Base-by-base conservation (phyloP, 1,284 basidiomycete genomes). In the Singerocomus inundabilis region DNA sequence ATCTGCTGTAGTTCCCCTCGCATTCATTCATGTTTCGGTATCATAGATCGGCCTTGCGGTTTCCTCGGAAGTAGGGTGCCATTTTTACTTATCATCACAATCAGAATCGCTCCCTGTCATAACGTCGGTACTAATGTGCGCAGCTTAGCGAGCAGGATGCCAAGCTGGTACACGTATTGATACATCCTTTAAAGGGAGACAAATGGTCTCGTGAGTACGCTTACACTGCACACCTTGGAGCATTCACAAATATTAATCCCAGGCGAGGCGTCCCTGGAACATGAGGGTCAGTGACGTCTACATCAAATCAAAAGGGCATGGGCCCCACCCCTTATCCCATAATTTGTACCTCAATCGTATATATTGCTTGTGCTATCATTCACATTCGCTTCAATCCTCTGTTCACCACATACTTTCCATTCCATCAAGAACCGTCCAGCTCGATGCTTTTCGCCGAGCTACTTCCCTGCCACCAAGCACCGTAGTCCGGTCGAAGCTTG, bases 401-500 rank as follows among this genome's bases (percentile, higher is more conserved):
- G 18, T 39, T 24, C 24, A 13, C 30, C 25, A 26, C 15, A 24
- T 31, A 25, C 38, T 16, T 21, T 56, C 38, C 42, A 37, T 51
- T 45, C 51, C 46, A 45, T 62, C 54, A 15, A 54, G 29, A 37
- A 38, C 16, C 10, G 46, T 57, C 59, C 65, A 63, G 31, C 49
- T 47, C 1, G 43, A 48, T 34, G 45, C 56, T 26, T 30, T 67
- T 41, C 60, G 52, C 41, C 43, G 46, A n/a, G 64, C 65, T 13
- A 67, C 60, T 8, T 60, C 52, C 36, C 41, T 60, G 31, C 66
- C 62, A 31, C 42, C 34, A 31, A 57, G 57, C 35, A 71, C 54
- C 29, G 72, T 73, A n/a, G 69, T 74, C 38, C 73, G 66, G 41
- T 66, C 62, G 46, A 66, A 79, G 46, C 69, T 64, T 25, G 81